Conservation (phyloP, 2,329 filamentous ascomycete genomes). For the Madurella fahalii region DNA sequence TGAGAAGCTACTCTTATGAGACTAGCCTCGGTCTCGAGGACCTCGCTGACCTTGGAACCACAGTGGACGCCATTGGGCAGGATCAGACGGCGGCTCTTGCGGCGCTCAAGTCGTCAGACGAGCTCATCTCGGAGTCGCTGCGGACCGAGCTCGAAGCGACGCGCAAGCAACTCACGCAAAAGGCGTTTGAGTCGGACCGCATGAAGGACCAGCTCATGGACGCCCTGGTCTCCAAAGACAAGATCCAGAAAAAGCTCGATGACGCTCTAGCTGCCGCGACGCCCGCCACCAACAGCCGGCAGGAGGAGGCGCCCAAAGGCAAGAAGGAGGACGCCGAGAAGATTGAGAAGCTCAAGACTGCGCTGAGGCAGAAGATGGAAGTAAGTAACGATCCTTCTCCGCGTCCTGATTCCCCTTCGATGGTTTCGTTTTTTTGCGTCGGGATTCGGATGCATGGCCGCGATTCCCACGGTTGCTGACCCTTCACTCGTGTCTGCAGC, state of each 20-base stretch:
- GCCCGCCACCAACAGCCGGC: conserved; percentile 31
- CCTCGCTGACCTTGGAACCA: conserved; percentile 25
- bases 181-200: conserved; percentile 50
- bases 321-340: conserved; percentile 42
- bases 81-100: conserved; percentile 53
- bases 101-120: conserved; percentile 56
- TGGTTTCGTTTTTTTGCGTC: conserved; percentile 1
- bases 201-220: conserved; percentile 58
- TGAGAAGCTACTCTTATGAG: conserved; percentile 20
- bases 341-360: conserved; percentile 54
- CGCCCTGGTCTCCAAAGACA: conserved; percentile 57
- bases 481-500: conserved; percentile 36
- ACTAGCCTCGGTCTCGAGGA: conserved; percentile 11
- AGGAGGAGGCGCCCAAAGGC: conserved; percentile 38
- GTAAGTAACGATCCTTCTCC: conserved; percentile 40
- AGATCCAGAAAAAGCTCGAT: conserved; percentile 52
- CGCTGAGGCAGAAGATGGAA: conserved; percentile 55
- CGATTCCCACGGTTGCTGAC: conserved; percentile 20
- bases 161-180: conserved; percentile 47
- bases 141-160: conserved; percentile 54
- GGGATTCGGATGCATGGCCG: neutral
- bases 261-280: conserved; percentile 34
- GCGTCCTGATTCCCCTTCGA: conserved; percentile 15
- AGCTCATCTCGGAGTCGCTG: conserved; percentile 55
- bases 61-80: conserved; percentile 51